phyloP scores from a whole-genome alignment of 371 early-diverging fungal species.

The Lichtheimia hyalospora region DNA sequence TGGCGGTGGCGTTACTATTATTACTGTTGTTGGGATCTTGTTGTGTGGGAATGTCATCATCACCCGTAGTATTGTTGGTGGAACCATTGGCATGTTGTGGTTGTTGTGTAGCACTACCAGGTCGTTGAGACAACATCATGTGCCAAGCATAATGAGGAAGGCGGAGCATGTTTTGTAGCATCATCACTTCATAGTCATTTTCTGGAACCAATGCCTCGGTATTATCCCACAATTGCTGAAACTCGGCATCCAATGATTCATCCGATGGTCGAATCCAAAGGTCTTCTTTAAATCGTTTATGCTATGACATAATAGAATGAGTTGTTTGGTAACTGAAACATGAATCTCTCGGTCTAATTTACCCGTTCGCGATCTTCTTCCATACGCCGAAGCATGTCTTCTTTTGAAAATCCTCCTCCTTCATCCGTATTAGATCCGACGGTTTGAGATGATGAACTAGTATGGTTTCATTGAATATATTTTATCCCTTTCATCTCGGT shows the following conservation, averaged over 20 bases:
- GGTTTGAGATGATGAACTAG: slow-evolving; percentile 1
- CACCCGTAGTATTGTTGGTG: not conserved
- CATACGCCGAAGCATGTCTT: slow-evolving; percentile 73
- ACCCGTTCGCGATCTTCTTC: slow-evolving; percentile 80
- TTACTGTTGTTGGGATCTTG: not conserved
- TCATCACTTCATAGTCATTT: slow-evolving; percentile 62
- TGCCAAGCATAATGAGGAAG: slow-evolving; percentile 56
- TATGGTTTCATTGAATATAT: not conserved
- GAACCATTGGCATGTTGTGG: not conserved
- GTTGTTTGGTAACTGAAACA: not conserved
- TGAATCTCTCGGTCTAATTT: not conserved
- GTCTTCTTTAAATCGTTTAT: slow-evolving; percentile 73
- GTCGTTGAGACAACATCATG: slow-evolving; percentile 24
- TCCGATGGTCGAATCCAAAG: slow-evolving; percentile 72
- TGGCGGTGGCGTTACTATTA: not conserved
- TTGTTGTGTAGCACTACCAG: not conserved
- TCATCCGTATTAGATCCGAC: not conserved
- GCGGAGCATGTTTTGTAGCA: slow-evolving; percentile 57
- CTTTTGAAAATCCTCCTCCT: slow-evolving; percentile 49
- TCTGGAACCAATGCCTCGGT: slow-evolving; percentile 61
- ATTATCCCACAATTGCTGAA: slow-evolving; percentile 64
- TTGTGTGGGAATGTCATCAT: not conserved
- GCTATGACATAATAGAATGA: slow-evolving; percentile 28
- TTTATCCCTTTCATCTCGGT: not conserved
- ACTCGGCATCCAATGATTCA: slow-evolving; percentile 58